Percentiles rank a stretch among this genome's conserved stretches.
These are phyloP conservation scores for Nicotiana rustica DNA, from an alignment of 305 asterid genomes.

Conservation along the genomic window DNA sequence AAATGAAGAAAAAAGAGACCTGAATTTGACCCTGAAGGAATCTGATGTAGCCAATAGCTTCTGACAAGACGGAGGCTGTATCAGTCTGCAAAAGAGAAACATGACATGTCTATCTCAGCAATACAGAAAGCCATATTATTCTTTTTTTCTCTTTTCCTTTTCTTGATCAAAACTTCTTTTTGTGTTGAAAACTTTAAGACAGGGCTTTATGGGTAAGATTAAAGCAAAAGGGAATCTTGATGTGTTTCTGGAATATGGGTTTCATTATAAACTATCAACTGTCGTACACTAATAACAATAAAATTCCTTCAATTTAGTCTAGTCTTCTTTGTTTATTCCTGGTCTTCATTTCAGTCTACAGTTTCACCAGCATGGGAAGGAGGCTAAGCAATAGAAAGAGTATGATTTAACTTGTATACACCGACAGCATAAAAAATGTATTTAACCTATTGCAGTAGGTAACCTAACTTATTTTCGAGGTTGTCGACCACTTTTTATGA, in stretches of 20 bases:
- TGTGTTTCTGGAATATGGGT: not conserved
- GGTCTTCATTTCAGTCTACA: not conserved
- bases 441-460: too few species aligned
- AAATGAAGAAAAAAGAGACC: constrained; percentile 53
- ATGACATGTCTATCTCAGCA: constrained; percentile 41
- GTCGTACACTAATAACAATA: not conserved
- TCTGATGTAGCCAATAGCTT: constrained; percentile 85
- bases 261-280: not conserved
- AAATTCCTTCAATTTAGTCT: not conserved
- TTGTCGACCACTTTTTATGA: too few species aligned
- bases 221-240: constrained; percentile 1
- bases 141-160: constrained; percentile 15
- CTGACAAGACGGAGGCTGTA: constrained; percentile 93
- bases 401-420: not conserved
- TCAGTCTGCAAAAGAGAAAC: constrained; percentile 86
- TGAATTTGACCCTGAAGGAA: constrained; percentile 89
- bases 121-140: constrained; percentile 31
- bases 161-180: not conserved
- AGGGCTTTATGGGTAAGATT: constrained; percentile 27
- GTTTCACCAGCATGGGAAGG: constrained; percentile 5
- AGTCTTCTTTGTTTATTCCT: not conserved
- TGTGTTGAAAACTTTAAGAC: constrained; percentile 31
- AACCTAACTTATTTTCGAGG: too few species aligned
- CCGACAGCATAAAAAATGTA: not conserved
- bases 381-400: not conserved